Evolutionary conservation across 345 rosid species (phyloP).

Genomic region (Populus euphratica): DNA sequence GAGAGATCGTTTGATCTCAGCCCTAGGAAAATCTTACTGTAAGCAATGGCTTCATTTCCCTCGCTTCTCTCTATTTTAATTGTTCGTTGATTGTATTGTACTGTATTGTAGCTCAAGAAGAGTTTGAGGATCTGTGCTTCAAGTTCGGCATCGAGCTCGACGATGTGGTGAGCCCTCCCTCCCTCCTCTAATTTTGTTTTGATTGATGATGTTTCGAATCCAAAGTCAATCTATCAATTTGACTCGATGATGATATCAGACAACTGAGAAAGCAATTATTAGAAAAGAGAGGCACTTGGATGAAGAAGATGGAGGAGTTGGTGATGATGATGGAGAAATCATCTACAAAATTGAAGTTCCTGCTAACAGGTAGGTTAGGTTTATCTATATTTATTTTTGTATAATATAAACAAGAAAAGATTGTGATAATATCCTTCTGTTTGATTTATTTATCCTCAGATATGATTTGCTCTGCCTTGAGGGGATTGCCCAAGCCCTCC

Average conservation of each 20-base stretch:
- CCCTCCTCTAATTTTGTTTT: neutral
- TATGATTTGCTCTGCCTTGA: slow-evolving; percentile 93
- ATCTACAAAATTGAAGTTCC: slow-evolving; percentile 90
- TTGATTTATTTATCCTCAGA: slow-evolving; percentile 33
- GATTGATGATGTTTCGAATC: neutral
- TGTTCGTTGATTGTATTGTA: neutral
- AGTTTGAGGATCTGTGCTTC: slow-evolving; percentile 89
- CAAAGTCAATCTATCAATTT: neutral
- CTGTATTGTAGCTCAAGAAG: slow-evolving; percentile 51
- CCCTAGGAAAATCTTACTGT: slow-evolving; percentile 71
- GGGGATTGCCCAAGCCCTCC: slow-evolving; percentile 95
- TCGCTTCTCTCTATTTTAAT: neutral
- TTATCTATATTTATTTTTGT: neutral
- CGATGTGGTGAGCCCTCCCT: slow-evolving; percentile 62
- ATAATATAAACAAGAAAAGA: neutral
- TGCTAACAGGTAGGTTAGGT: slow-evolving; percentile 58
- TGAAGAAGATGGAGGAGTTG: slow-evolving; percentile 49
- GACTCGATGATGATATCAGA: slow-evolving; percentile 33
- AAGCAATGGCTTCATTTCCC: neutral
- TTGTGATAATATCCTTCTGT: neutral
- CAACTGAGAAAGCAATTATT: slow-evolving; percentile 80
- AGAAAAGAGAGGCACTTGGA: slow-evolving; percentile 71
- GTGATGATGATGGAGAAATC: slow-evolving; percentile 63
- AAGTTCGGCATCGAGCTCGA: slow-evolving; percentile 88
- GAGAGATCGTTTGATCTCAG: slow-evolving; percentile 68